A percentile compares a stretch with the other conserved stretches of the same genome.
Evolutionary conservation across 768 basidiomycete species (phyloP).

Genomic region (Xerocomellus chrysenteron): DNA sequence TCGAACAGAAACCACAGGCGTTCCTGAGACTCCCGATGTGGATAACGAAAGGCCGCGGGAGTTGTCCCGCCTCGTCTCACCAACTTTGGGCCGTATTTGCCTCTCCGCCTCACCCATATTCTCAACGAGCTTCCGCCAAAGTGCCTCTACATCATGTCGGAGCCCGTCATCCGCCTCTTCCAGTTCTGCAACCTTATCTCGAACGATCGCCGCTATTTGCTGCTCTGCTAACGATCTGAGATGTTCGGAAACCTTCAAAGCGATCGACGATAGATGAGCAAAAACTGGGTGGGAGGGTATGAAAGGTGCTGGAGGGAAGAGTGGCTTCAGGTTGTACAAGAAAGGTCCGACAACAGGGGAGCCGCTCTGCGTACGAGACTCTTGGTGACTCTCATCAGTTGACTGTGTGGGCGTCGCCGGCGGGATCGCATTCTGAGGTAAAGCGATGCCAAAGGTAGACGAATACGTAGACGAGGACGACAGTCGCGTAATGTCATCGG

Average conservation of each 20-base stretch:
- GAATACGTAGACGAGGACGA: constrained; percentile 46
- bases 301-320: constrained; percentile 77
- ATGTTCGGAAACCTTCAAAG: constrained; percentile 51
- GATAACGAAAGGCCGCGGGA: constrained; percentile 20
- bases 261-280: constrained; percentile 58
- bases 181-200: constrained; percentile 55
- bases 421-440: constrained; percentile 31
- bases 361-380: constrained; percentile 21
- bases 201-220: constrained; percentile 51
- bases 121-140: constrained; percentile 63
- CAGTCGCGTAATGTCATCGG: constrained; percentile 24
- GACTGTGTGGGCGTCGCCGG: constrained; percentile 29
- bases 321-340: constrained; percentile 53
- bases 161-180: constrained; percentile 54
- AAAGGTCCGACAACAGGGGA: constrained; percentile 30
- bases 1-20: constrained; percentile 43
- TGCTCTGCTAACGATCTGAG: constrained; percentile 59
- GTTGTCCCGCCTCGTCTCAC: constrained; percentile 21
- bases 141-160: constrained; percentile 53
- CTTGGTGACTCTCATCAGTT: constrained; percentile 28
- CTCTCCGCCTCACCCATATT: constrained; percentile 45
- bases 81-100: constrained; percentile 28
- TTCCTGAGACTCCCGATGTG: constrained; percentile 26
- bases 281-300: constrained; percentile 74
- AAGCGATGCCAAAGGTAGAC: constrained; percentile 43